Base-by-base conservation (phyloP, 2,329 filamentous ascomycete species). In the Calonectria fujianensis region DNA sequence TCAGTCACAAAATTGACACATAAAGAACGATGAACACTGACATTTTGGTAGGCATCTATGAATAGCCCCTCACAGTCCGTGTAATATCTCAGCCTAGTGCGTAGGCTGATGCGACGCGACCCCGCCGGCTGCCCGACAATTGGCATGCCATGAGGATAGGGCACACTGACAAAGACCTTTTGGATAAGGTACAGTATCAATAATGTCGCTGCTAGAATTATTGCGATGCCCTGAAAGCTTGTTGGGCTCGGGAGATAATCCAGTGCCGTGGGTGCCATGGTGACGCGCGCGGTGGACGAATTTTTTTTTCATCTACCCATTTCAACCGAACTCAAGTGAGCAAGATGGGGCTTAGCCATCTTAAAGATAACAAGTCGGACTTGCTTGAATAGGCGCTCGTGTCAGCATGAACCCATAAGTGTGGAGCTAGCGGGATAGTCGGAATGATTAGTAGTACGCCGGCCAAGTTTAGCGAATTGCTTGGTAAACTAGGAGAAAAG, bases 31-130 rank as follows among this genome's bases (percentile, higher is more conserved):
- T 13, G 20, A 16, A 16, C 5, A 11, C 68, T 29, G 29, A 84
- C 83, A 2, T 82, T 75, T 39, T 83, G 75, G 16, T 84, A 84
- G 0, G 83, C 83, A 6, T 85, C 83, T 14, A 74, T 65, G 32
- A 80, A 85, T 11, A 85, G 68, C 0, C 75, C 66, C 45, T 78
- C 67, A 52, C 83, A 85, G 11, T 85, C 79, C 0, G 73, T 82
- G 72, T 83, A 81, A 72, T 83, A 85, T 0, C 75, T 75, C 29
- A 77, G 52, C 32, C 81, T 63, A 2, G 83, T 85, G 9, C 79
- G 77, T 16, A 83, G 35, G 68, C 83, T 85, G 57, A 85, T 84
- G 2, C 77, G 59, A n/a, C 68, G 75, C 13, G 76, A 72, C 0
- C 81, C 82, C 29, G 75, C 63, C 0, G 77, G 76, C 37, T 84